Percentiles rank a stretch among this genome's conserved stretches.
Conservation (phyloP, 179 eudicot species). For the Vitellaria paradoxa region DNA sequence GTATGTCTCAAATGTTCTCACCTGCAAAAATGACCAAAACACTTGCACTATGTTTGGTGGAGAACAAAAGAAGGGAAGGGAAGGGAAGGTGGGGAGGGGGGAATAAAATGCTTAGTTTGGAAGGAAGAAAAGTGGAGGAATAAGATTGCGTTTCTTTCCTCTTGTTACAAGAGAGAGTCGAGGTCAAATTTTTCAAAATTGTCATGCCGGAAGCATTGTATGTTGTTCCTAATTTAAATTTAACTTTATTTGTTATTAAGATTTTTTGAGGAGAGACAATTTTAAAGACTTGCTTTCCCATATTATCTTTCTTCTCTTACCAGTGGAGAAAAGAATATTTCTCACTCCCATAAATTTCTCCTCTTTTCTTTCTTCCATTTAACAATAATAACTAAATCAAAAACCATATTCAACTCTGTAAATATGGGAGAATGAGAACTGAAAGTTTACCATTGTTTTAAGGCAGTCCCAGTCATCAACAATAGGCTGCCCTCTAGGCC, state of each 20-base stretch:
- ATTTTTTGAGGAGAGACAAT: too few species aligned
- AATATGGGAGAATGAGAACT: neutral
- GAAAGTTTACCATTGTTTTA: conserved; percentile 53
- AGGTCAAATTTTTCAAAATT: neutral
- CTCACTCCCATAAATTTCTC: too few species aligned
- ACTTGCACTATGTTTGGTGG: neutral
- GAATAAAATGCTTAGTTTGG: neutral
- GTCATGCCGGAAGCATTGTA: neutral
- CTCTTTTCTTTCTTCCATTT: too few species aligned
- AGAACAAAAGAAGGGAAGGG: neutral
- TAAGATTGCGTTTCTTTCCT: neutral
- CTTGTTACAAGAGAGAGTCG: neutral
- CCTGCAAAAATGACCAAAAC: conserved; percentile 34
- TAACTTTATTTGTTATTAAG: too few species aligned
- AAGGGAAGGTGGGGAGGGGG: neutral
- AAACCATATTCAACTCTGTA: too few species aligned
- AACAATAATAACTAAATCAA: too few species aligned
- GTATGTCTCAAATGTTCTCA: conserved; percentile 64
- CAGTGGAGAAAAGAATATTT: too few species aligned
- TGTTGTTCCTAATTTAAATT: too few species aligned
- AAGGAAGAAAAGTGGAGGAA: too few species aligned
- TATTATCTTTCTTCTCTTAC: too few species aligned
- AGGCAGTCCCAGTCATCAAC: conserved; percentile 94
- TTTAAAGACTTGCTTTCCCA: neutral
- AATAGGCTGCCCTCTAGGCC: conserved; percentile 75